Evolutionary conservation across 2,329 filamentous ascomycete species (phyloP).

Genomic region (Akanthomyces dipterigenus): DNA sequence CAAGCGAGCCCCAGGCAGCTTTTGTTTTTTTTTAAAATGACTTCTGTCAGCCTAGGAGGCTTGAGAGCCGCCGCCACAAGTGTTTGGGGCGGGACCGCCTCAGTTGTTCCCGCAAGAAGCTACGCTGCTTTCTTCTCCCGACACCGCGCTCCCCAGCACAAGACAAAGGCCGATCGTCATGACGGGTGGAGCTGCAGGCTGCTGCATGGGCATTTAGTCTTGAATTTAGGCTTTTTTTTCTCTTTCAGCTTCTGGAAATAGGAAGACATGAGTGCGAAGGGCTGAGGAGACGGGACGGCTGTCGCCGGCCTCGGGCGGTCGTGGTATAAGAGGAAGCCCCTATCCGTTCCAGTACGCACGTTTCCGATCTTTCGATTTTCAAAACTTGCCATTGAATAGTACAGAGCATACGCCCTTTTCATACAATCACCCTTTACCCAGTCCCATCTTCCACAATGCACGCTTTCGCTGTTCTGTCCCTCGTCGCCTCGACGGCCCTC

Average conservation of each 20-base stretch:
- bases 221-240: constrained; percentile 1
- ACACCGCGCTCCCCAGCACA: not conserved
- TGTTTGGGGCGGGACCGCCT: not conserved
- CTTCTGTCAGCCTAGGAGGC: constrained; percentile 10
- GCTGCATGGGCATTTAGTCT: not conserved
- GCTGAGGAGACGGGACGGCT: not conserved
- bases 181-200: not conserved
- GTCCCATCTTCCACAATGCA: not conserved
- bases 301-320: not conserved
- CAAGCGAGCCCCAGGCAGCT: not conserved
- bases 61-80: constrained; percentile 1
- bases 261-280: not conserved
- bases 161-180: not conserved
- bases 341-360: not conserved
- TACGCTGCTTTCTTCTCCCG: constrained; percentile 5
- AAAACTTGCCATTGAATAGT: not conserved
- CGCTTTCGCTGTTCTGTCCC: not conserved
- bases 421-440: not conserved
- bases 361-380: not conserved
- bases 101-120: not conserved
- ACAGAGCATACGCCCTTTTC: not conserved
- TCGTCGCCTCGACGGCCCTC: constrained; percentile 2
- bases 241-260: not conserved
- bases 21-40: not conserved
- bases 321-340: constrained; percentile 5